A percentile compares a stretch with the other conserved stretches of the same genome.
Conservation (phyloP, 1,139 yeast genomes). For the Geotrichum aggregatum region DNA sequence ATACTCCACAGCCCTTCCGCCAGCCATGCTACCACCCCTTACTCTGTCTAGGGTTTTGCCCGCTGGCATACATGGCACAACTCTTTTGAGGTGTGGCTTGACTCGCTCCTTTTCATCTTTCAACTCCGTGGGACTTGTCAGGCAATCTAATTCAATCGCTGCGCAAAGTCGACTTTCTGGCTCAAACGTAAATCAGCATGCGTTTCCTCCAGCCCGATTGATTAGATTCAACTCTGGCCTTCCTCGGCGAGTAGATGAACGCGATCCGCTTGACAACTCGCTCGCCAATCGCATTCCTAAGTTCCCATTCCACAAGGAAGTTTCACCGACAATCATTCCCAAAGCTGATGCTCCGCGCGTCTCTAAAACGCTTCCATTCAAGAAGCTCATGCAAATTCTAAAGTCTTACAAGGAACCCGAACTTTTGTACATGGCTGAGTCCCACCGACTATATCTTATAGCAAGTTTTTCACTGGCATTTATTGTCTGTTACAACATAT, state of each 20-base stretch:
- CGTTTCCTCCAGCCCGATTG: background rate
- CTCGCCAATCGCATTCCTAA: conserved; percentile 43
- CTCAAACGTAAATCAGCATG: background rate
- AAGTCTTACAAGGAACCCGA: conserved; percentile 60
- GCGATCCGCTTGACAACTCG: conserved; percentile 25
- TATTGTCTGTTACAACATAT: conserved; percentile 62
- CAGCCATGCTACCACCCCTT: conserved; percentile 5
- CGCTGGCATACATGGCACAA: background rate
- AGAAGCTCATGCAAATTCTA: conserved; percentile 61
- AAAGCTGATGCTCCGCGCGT: conserved; percentile 52
- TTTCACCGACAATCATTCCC: conserved; percentile 66
- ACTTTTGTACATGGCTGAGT: conserved; percentile 76
- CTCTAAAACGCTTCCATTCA: conserved; percentile 54
- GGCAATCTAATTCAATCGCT: too few relatives aligned
- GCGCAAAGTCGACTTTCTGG: background rate
- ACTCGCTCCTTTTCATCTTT: background rate
- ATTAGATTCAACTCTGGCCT: conserved; percentile 21
- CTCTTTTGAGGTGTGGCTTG: background rate
- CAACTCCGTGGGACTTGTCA: background rate
- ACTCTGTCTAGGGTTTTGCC: conserved; percentile 3
- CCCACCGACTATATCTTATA: conserved; percentile 70
- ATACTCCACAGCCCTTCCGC: background rate
- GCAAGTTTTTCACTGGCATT: conserved; percentile 66
- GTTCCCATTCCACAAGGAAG: conserved; percentile 64
- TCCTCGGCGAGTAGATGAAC: conserved; percentile 30